A percentile compares a stretch with the other conserved stretches of the same genome.
These are phyloP conservation scores for Cyclanthera cordifolia DNA, from an alignment of 306 rosid species.

Conservation along the genomic window DNA sequence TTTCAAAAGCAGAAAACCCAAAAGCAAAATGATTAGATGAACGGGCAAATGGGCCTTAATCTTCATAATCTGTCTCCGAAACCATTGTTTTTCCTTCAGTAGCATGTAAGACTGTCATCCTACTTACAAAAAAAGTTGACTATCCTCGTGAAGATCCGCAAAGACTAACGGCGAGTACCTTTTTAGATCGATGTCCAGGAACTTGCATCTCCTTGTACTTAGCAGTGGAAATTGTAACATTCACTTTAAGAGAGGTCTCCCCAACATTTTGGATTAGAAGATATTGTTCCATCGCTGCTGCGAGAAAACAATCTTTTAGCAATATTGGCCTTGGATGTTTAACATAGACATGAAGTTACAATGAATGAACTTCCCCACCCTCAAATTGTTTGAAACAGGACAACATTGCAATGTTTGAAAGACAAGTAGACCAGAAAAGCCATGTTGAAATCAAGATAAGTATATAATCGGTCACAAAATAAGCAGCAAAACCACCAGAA, in stretches of 20 bases:
- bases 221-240: conserved; percentile 6
- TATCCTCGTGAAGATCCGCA: not conserved
- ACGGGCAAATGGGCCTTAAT: no score
- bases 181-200: not conserved
- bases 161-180: conserved; percentile 7
- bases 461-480: not conserved
- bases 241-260: conserved; percentile 14
- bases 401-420: no score
- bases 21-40: no score
- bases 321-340: not conserved
- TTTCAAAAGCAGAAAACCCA: no score
- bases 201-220: conserved; percentile 8
- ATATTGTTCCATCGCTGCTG: conserved; percentile 12
- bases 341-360: not conserved
- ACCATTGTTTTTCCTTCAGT: not conserved
- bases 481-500: not conserved
- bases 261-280: conserved; percentile 21
- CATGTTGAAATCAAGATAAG: not conserved
- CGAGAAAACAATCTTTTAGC: conserved; percentile 3
- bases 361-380: not conserved
- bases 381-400: not conserved
- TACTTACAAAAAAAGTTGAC: not conserved
- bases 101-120: not conserved
- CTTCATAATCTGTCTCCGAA: not conserved
- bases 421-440: not conserved